Conservation (phyloP, 805 yeast genomes). For the Myxozyma monticola region DNA sequence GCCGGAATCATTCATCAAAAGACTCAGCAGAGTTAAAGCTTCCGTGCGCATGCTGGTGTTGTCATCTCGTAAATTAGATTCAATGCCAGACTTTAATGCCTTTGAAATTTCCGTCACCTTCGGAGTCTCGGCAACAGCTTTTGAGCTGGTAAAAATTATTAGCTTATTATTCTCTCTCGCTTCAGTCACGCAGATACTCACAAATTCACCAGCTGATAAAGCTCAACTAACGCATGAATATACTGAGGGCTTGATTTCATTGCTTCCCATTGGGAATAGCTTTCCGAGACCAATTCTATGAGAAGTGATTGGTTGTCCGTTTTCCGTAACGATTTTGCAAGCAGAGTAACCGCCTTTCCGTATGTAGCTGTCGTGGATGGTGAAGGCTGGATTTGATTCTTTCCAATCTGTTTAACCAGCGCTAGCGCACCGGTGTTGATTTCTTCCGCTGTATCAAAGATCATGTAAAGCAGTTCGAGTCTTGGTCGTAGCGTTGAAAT, state of each 20-base stretch:
- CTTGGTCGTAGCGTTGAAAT: constrained; percentile 3
- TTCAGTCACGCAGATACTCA: no score
- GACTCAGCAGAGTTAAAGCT: constrained; percentile 38
- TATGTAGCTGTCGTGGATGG: neutral
- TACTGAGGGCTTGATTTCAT: constrained; percentile 2
- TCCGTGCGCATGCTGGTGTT: constrained; percentile 13
- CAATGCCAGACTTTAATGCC: no score
- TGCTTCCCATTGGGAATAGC: neutral
- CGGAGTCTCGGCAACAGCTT: no score
- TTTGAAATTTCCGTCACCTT: no score
- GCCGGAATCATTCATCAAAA: neutral
- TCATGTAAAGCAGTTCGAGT: constrained; percentile 7
- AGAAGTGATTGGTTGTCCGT: neutral
- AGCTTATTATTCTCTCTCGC: no score
- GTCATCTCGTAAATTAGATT: neutral
- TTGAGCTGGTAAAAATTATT: no score
- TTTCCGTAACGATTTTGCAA: constrained; percentile 2
- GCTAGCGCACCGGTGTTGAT: neutral
- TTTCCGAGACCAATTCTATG: neutral
- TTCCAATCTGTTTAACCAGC: constrained; percentile 1
- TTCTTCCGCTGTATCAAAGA: constrained; percentile 3
- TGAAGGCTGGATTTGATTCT: neutral
- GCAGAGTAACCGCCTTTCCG: constrained; percentile 9
- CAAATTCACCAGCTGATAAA: no score
- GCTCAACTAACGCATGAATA: constrained; percentile 1